Evolutionary conservation across 352 stramenopile genomes (phyloP).

Genomic region (Globisporangium cylindrosporum): DNA sequence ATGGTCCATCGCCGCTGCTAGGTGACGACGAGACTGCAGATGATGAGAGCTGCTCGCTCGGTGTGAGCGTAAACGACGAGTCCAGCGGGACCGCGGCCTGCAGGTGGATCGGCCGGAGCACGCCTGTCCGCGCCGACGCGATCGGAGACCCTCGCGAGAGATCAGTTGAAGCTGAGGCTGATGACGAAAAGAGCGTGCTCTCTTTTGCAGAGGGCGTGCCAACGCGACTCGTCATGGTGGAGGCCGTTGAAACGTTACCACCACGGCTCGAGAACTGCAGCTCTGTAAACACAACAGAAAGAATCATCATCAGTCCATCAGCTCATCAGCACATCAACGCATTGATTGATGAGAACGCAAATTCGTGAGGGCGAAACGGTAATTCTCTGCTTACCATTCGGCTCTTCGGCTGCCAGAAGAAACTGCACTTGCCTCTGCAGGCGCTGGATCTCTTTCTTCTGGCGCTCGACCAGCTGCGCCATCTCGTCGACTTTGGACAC

Average conservation of each 20-base stretch:
- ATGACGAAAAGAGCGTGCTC: background rate
- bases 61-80: constrained; percentile 48
- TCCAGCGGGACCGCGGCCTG: constrained; percentile 24
- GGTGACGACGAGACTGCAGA: background rate
- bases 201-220: background rate
- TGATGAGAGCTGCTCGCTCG: constrained; percentile 17
- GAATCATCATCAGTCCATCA: background rate
- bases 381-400: constrained; percentile 4
- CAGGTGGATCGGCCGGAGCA: constrained; percentile 22
- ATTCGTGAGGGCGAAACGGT: background rate
- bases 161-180: background rate
- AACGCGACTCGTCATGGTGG: background rate
- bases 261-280: background rate
- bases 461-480: constrained; percentile 40
- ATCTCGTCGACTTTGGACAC: constrained; percentile 41
- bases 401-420: constrained; percentile 37
- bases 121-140: constrained; percentile 18
- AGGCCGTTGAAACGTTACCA: background rate
- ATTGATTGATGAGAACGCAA: background rate
- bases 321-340: background rate
- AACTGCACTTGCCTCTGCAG: constrained; percentile 68
- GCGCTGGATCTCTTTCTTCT: constrained; percentile 67
- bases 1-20: background rate
- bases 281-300: constrained; percentile 9
- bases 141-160: background rate